Evolutionary conservation across 305 asterid species (phyloP), one percentile per base, ranked within the genome.

Genomic region (Fraxinus ornus): DNA sequence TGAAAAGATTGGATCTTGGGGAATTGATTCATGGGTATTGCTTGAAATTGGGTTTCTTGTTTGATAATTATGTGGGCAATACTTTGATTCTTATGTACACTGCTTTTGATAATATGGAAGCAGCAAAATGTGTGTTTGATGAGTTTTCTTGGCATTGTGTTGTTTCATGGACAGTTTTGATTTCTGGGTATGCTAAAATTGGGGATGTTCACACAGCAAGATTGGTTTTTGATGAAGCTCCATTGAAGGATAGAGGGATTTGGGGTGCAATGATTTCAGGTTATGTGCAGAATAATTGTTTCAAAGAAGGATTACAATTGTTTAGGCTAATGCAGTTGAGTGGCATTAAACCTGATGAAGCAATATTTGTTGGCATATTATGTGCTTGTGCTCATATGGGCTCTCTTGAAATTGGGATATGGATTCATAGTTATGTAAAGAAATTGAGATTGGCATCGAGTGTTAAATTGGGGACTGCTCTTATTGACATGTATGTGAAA

Each of bases 191-290:
- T 33, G 36, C 36, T 33, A 33, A 33, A 33, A 33, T 33, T 33
- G 36, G 36, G 36, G 36, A 33, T 33, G 5, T 33, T 33, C 0
- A 33, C 36, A 33, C 36, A 33, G 5, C 36, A 33, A 33, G 36
- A 33, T 33, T 33, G 36, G 36, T 33, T 33, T 33, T 33, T 33
- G 4, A 33, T 33, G 36, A 33, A 33, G 5, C 36, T 33, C 36
- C 36, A 33, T 33, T 33, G 36, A 33, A 33, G 0, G 36, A 33
- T 33, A 33, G 86, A 79, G 94, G 94, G 24, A 78, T 89, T n/a
- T 93, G 97, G 97, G 94, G 97, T 32, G 88, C 94, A 78, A 93
- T 94, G 97, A 84, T 91, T 52, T 91, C 93, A 33, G 93, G 93
- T 76, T 91, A 92, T 89, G 96, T 90, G 74, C 98, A 92, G 24